Percentiles rank a stretch among this genome's conserved stretches.
phyloP scores from a whole-genome alignment of 441 rosid species.

The Pelargonium australe region DNA sequence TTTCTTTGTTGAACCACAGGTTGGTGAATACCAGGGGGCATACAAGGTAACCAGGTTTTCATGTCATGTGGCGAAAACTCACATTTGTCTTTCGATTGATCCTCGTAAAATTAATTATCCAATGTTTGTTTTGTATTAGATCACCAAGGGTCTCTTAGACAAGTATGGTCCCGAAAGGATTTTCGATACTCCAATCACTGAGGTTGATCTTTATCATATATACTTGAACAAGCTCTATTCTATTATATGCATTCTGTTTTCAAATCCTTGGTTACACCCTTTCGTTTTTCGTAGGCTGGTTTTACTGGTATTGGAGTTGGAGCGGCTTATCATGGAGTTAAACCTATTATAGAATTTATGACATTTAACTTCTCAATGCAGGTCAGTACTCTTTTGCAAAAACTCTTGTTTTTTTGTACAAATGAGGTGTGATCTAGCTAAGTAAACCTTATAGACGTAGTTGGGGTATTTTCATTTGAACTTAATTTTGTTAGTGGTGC shows the following conservation, averaged over 20 bases:
- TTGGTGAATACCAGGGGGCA: constrained; percentile 95
- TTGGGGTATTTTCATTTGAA: no score
- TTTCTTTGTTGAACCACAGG: constrained; percentile 41
- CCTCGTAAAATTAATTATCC: constrained; percentile 2
- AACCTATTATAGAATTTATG: constrained; percentile 90
- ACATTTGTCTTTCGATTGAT: background rate
- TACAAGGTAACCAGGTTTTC: constrained; percentile 59
- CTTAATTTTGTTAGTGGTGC: constrained; percentile 9
- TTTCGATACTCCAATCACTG: constrained; percentile 89
- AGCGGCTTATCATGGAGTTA: constrained; percentile 74
- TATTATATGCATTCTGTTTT: background rate
- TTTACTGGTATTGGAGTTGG: constrained; percentile 73
- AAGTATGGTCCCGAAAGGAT: constrained; percentile 95
- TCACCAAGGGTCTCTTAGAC: constrained; percentile 80
- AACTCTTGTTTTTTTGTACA: background rate
- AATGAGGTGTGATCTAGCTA: background rate
- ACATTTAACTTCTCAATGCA: constrained; percentile 94
- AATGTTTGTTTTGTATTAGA: constrained; percentile 33
- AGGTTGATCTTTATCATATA: constrained; percentile 35
- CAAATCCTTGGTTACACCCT: background rate
- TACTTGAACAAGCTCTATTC: background rate
- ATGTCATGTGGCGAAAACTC: background rate
- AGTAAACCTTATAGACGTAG: background rate
- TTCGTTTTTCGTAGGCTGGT: constrained; percentile 56
- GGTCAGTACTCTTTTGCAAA: constrained; percentile 30